Percentiles rank a stretch among this genome's conserved stretches.
These are phyloP conservation scores for Gautieria morchelliformis DNA, from an alignment of 768 basidiomycete genomes.

Conservation along the genomic window DNA sequence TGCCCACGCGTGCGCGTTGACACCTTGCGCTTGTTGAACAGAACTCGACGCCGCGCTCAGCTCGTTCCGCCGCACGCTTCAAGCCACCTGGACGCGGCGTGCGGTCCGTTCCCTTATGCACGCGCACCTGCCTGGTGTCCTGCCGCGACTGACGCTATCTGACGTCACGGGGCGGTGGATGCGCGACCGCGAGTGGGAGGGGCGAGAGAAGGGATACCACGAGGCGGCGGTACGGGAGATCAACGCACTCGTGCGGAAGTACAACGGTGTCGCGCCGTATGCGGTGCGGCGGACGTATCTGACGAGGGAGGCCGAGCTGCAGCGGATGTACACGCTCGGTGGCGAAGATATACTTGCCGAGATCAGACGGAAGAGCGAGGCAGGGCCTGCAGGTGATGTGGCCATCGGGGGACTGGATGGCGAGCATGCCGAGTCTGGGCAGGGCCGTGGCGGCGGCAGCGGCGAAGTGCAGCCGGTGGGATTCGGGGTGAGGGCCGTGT, in stretches of 20 bases:
- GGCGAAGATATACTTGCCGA: conserved; percentile 41
- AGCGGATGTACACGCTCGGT: conserved; percentile 38
- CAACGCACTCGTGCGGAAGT: conserved; percentile 66
- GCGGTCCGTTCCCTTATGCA: conserved; percentile 53
- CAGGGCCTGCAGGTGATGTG: background rate
- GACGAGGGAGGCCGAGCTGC: conserved; percentile 47
- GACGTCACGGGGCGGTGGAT: conserved; percentile 27
- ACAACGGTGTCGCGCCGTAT: conserved; percentile 75
- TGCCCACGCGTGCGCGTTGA: background rate
- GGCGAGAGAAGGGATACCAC: conserved; percentile 57
- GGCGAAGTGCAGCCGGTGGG: no score
- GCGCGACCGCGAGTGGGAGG: conserved; percentile 58
- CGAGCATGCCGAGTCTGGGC: conserved; percentile 8
- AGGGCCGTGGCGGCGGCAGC: no score
- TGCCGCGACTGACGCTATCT: conserved; percentile 26
- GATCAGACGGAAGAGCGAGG: background rate
- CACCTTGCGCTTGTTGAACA: conserved; percentile 15
- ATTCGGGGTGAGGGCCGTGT: background rate
- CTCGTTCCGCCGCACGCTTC: conserved; percentile 55
- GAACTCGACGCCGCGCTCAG: conserved; percentile 57
- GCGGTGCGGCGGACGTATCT: conserved; percentile 61
- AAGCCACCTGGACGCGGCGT: conserved; percentile 66
- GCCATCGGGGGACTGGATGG: background rate
- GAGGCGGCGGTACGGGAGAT: conserved; percentile 58
- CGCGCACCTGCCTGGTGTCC: conserved; percentile 28